Evolutionary conservation across 176 grass and related monocot species (phyloP).

Genomic region (Hyparrhenia diplandra): DNA sequence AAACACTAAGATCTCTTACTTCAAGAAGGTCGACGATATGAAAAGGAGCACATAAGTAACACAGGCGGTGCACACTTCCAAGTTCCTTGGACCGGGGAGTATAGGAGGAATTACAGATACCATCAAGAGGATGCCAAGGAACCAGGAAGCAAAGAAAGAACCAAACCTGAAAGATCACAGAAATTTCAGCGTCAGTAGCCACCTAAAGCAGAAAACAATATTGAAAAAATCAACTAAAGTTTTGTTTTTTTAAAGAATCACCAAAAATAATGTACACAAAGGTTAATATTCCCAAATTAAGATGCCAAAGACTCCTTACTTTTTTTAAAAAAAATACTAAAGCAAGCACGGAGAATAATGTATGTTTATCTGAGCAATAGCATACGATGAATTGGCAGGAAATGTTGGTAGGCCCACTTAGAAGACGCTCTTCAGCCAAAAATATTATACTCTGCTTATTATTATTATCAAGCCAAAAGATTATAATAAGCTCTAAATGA

Average conservation of each 20-base stretch:
- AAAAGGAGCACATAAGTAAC: constrained; percentile 80
- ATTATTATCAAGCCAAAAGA: background rate
- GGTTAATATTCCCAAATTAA: background rate
- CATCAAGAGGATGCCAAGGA: constrained; percentile 88
- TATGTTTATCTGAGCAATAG: background rate
- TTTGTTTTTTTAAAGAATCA: background rate
- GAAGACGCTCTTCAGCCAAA: no score
- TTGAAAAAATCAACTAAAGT: background rate
- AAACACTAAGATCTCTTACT: constrained; percentile 43
- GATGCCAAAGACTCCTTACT: background rate
- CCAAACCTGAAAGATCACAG: constrained; percentile 55
- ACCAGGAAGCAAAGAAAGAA: constrained; percentile 84
- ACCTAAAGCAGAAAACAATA: background rate
- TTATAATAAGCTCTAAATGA: background rate
- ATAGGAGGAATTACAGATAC: constrained; percentile 84
- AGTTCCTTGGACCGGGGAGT: constrained; percentile 68
- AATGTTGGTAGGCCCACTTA: no score
- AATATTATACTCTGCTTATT: no score
- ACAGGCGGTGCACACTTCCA: constrained; percentile 83
- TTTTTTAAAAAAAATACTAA: background rate
- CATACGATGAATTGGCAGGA: background rate
- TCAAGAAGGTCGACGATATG: constrained; percentile 77
- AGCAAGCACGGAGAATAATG: background rate
- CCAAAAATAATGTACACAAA: background rate
- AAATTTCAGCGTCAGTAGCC: constrained; percentile 17